Percentiles rank a stretch among this genome's conserved stretches.
Conservation (phyloP, 2,329 filamentous ascomycete species). For the Chrysoporthe cubensis region DNA sequence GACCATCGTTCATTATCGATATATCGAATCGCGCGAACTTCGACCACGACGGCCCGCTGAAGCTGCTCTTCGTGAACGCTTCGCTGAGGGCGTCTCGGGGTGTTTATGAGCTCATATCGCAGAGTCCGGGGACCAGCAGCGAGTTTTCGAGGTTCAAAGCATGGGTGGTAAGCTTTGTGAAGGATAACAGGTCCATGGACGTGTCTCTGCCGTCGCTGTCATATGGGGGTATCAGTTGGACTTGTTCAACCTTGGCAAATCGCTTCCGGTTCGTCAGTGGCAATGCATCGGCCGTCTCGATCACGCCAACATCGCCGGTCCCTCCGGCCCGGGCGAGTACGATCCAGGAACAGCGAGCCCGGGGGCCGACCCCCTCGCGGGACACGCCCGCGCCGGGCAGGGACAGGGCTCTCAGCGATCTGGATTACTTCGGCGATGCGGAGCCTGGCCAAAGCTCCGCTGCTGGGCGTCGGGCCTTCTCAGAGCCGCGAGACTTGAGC, state of each 20-base stretch:
- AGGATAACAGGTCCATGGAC: conserved; percentile 56
- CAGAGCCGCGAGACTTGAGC: conserved; percentile 33
- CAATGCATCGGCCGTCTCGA: conserved; percentile 43
- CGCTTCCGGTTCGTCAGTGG: conserved; percentile 72
- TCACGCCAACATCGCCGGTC: conserved; percentile 46
- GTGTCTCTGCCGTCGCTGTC: conserved; percentile 57
- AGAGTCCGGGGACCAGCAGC: conserved; percentile 48
- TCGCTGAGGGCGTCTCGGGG: conserved; percentile 63
- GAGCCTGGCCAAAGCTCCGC: conserved; percentile 14
- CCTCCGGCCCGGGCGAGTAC: conserved; percentile 43
- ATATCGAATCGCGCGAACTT: conserved; percentile 61
- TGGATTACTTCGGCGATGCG: conserved; percentile 50
- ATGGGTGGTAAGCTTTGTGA: conserved; percentile 66
- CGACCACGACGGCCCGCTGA: conserved; percentile 56
- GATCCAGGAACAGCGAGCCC: conserved; percentile 40
- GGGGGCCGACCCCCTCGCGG: conserved; percentile 41
- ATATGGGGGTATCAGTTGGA: conserved; percentile 72
- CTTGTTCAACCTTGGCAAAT: conserved; percentile 68
- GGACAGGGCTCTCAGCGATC: conserved; percentile 35
- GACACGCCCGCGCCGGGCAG: conserved; percentile 38
- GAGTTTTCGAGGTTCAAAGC: conserved; percentile 68
- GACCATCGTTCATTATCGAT: conserved; percentile 78
- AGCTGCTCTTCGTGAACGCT: conserved; percentile 70
- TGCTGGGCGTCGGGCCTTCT: conserved; percentile 30
- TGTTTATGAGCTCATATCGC: conserved; percentile 60